A percentile compares a stretch with the other conserved stretches of the same genome.
These are phyloP conservation scores for Puccinia triticina DNA, from an alignment of 1,284 basidiomycete species.

Conservation along the genomic window DNA sequence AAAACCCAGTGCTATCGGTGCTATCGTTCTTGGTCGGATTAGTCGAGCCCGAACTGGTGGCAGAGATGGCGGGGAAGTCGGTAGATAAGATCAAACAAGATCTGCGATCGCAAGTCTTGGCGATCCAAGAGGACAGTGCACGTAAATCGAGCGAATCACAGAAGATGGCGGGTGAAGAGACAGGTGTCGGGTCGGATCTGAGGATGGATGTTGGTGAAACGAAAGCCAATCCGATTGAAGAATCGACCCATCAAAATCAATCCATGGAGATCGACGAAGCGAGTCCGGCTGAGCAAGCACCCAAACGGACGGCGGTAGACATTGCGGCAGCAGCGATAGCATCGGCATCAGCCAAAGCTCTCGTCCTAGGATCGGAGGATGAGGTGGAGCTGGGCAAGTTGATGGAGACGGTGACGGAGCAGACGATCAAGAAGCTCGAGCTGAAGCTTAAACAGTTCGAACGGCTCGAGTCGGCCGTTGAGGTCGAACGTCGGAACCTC, in stretches of 20 bases:
- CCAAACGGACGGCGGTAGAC: slow-evolving; percentile 39
- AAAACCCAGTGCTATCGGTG: slow-evolving; percentile 98
- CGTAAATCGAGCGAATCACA: slow-evolving; percentile 58
- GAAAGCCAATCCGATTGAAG: slow-evolving; percentile 54
- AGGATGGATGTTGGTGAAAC: slow-evolving; percentile 57
- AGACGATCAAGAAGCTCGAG: slow-evolving; percentile 90
- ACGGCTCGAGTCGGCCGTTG: slow-evolving; percentile 81
- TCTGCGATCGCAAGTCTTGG: slow-evolving; percentile 65
- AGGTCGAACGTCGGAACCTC: slow-evolving; percentile 76
- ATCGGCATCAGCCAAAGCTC: slow-evolving; percentile 84
- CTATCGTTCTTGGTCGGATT: slow-evolving; percentile 94
- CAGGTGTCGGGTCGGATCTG: slow-evolving; percentile 53
- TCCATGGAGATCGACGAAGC: slow-evolving; percentile 38
- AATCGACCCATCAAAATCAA: slow-evolving; percentile 44
- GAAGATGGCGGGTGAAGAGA: slow-evolving; percentile 63
- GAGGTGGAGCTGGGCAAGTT: slow-evolving; percentile 78
- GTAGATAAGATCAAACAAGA: slow-evolving; percentile 69
- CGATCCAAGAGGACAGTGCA: slow-evolving; percentile 21
- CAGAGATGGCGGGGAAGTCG: slow-evolving; percentile 88
- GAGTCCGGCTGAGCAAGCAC: slow-evolving; percentile 18
- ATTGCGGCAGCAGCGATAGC: slow-evolving; percentile 82
- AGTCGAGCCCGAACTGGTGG: slow-evolving; percentile 85
- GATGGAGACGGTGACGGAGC: slow-evolving; percentile 81
- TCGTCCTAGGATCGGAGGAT: slow-evolving; percentile 79
- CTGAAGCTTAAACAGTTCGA: slow-evolving; percentile 90